phyloP scores from a whole-genome alignment of 2,329 filamentous ascomycete genomes.

The Sclerotinia minor region DNA sequence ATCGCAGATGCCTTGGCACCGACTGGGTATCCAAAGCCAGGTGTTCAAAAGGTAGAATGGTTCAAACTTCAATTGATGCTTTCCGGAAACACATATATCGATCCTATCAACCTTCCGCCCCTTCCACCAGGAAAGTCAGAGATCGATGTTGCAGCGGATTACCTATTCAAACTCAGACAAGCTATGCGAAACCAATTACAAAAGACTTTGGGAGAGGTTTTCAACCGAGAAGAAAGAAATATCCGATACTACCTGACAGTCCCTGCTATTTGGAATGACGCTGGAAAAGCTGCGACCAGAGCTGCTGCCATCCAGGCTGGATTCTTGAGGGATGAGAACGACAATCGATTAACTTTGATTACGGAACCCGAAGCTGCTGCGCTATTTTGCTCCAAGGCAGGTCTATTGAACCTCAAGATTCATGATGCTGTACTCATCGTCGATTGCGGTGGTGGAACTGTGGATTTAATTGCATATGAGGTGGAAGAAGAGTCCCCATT shows the following conservation, averaged over 20 bases:
- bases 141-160: conserved; percentile 98
- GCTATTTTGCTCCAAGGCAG: conserved; percentile 96
- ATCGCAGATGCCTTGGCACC: conserved; percentile 95
- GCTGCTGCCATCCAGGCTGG: conserved; percentile 95
- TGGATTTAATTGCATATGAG: conserved; percentile 98
- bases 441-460: conserved; percentile 96
- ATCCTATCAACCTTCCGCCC: conserved; percentile 96
- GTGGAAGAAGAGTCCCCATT: conserved; percentile 98
- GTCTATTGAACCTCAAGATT: conserved; percentile 93
- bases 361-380: conserved; percentile 96
- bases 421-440: conserved; percentile 98
- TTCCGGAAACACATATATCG: conserved; percentile 97
- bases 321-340: conserved; percentile 94
- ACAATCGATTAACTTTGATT: conserved; percentile 91
- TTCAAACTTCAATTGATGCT: conserved; percentile 99
- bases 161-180: conserved; percentile 95
- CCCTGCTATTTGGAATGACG: conserved; percentile 99
- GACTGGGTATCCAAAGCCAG: conserved; percentile 95
- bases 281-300: conserved; percentile 93
- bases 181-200: conserved; percentile 94
- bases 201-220: conserved; percentile 95
- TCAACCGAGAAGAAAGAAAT: conserved; percentile 96
- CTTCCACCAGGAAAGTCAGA: conserved; percentile 97
- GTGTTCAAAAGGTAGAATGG: conserved; percentile 99
- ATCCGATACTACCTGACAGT: conserved; percentile 98